Percentiles rank a stretch among this genome's conserved stretches.
phyloP scores from a whole-genome alignment of 2,329 filamentous ascomycete genomes.

The Colletotrichum costaricense region DNA sequence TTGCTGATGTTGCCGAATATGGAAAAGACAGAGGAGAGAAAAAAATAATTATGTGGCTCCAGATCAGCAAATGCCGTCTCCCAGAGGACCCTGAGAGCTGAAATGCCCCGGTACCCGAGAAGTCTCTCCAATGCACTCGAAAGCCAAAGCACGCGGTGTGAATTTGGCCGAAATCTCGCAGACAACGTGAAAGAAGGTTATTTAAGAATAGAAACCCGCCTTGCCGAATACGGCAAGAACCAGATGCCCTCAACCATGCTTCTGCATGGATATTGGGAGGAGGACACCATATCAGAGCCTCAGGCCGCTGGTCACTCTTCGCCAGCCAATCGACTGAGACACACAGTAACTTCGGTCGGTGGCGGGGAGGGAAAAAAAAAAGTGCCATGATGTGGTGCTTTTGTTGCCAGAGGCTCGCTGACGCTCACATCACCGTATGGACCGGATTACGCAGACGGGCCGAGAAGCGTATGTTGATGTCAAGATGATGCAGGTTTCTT shows the following conservation, averaged over 20 bases:
- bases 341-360: slow-evolving; percentile 10
- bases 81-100: slow-evolving; percentile 22
- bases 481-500: slow-evolving; percentile 7
- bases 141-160: slow-evolving; percentile 5
- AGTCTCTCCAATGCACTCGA: not conserved
- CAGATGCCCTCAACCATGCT: slow-evolving; percentile 19
- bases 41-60: not conserved
- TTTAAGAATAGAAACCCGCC: slow-evolving; percentile 35
- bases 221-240: slow-evolving; percentile 25
- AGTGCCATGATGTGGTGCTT: slow-evolving; percentile 12
- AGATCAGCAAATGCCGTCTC: slow-evolving; percentile 9
- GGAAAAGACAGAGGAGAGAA: not conserved
- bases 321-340: slow-evolving; percentile 27
- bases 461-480: slow-evolving; percentile 14
- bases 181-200: slow-evolving; percentile 34
- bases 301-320: not conserved
- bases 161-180: slow-evolving; percentile 16
- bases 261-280: slow-evolving; percentile 8
- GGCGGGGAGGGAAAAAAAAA: not conserved
- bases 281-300: slow-evolving; percentile 17
- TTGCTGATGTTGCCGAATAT: slow-evolving; percentile 2
- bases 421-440: slow-evolving; percentile 18
- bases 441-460: slow-evolving; percentile 22
- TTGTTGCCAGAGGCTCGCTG: not conserved
- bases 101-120: slow-evolving; percentile 2